Evolutionary conservation across 2,329 filamentous ascomycete genomes (phyloP).

Genomic region (Penicillium griseofulvum): DNA sequence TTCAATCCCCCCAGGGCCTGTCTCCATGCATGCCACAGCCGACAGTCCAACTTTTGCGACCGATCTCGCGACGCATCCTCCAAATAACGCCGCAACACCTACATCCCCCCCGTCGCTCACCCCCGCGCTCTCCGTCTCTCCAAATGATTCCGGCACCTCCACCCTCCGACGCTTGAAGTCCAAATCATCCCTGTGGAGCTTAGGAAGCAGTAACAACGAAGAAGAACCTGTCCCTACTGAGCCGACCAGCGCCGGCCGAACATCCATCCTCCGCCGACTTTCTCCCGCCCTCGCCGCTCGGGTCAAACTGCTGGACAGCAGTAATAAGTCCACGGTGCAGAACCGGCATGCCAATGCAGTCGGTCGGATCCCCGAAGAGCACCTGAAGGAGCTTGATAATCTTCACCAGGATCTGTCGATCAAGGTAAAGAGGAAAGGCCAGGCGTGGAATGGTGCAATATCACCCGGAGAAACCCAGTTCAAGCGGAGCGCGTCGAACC

Average conservation of each 20-base stretch:
- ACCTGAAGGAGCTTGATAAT: conserved; percentile 42
- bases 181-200: conserved; percentile 37
- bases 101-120: conserved; percentile 25
- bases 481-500: conserved; percentile 20
- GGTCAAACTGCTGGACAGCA: conserved; percentile 43
- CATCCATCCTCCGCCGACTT: conserved; percentile 42
- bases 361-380: conserved; percentile 42
- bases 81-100: conserved; percentile 28
- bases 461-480: conserved; percentile 17
- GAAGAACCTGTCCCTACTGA: conserved; percentile 24
- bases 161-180: conserved; percentile 34
- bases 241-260: conserved; percentile 21
- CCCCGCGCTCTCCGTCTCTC: conserved; percentile 29
- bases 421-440: conserved; percentile 38
- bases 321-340: conserved; percentile 23
- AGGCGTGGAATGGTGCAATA: conserved; percentile 33
- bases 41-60: conserved; percentile 32
- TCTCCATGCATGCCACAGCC: conserved; percentile 41
- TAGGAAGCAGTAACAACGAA: conserved; percentile 35
- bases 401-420: conserved; percentile 41
- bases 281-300: conserved; percentile 45
- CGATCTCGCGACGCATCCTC: conserved; percentile 24
- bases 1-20: conserved; percentile 18
- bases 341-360: conserved; percentile 28
- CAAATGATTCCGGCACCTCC: conserved; percentile 27